Conservation (phyloP, 352 stramenopile species). For the Phytophthora boehmeriae region DNA sequence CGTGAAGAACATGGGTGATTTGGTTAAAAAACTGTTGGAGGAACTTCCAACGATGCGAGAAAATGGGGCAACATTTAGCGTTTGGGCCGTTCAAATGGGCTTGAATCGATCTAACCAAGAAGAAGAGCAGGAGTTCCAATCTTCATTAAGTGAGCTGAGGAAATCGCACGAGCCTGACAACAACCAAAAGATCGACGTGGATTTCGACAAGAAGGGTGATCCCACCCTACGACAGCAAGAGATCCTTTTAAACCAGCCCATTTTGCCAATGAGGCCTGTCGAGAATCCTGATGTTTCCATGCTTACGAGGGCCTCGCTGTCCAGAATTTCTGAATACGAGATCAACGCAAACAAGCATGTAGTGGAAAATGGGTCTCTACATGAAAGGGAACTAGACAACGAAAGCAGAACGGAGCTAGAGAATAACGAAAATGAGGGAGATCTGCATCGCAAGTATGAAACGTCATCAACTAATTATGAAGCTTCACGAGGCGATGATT, state of each 20-base stretch:
- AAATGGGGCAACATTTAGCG: constrained; percentile 36
- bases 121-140: constrained; percentile 3
- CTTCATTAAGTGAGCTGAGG: background rate
- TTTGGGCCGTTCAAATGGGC: constrained; percentile 41
- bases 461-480: too few relatives aligned
- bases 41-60: constrained; percentile 39
- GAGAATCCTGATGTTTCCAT: constrained; percentile 10
- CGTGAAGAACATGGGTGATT: constrained; percentile 51
- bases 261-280: background rate
- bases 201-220: background rate
- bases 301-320: constrained; percentile 18
- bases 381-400: background rate
- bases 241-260: background rate
- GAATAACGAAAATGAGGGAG: too few relatives aligned
- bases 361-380: background rate
- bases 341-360: background rate
- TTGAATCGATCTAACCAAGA: constrained; percentile 18
- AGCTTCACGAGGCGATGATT: background rate
- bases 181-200: constrained; percentile 1
- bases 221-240: background rate
- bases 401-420: background rate
- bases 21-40: constrained; percentile 60
- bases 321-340: background rate
- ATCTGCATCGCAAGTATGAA: too few relatives aligned
- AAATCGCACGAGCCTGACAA: background rate